These are phyloP conservation scores for Vanderwaltozyma verrucispora DNA, from an alignment of 805 yeast species.

Conservation along the genomic window DNA sequence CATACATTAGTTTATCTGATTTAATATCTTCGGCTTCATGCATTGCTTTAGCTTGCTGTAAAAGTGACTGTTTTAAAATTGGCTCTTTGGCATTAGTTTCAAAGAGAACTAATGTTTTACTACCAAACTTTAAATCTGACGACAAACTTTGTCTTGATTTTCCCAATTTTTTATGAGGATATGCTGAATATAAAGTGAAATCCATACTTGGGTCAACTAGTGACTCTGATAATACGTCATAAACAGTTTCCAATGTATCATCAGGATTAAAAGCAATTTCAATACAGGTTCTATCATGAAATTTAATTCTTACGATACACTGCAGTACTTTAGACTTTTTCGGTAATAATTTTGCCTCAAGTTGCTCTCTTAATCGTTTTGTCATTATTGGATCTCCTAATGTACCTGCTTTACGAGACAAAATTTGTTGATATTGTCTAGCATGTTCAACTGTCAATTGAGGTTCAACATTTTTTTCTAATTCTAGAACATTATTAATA, in stretches of 20 bases:
- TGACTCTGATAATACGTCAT: slow-evolving; percentile 21
- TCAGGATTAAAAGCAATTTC: slow-evolving; percentile 40
- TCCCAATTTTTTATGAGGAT: slow-evolving; percentile 35
- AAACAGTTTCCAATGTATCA: slow-evolving; percentile 31
- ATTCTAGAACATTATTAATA: neutral
- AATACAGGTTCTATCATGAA: slow-evolving; percentile 46
- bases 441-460: slow-evolving; percentile 46
- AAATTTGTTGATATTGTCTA: slow-evolving; percentile 39
- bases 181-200: slow-evolving; percentile 37
- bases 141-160: slow-evolving; percentile 27
- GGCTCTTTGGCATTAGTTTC: slow-evolving; percentile 17
- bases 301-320: slow-evolving; percentile 40
- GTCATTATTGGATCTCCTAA: slow-evolving; percentile 35
- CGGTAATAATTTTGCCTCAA: slow-evolving; percentile 21
- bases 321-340: slow-evolving; percentile 16
- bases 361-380: slow-evolving; percentile 31
- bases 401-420: slow-evolving; percentile 32
- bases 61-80: slow-evolving; percentile 22
- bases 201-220: slow-evolving; percentile 21
- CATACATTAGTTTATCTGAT: neutral
- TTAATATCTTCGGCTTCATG: slow-evolving; percentile 22
- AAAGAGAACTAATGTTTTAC: slow-evolving; percentile 36
- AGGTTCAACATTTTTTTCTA: slow-evolving; percentile 31
- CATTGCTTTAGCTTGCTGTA: slow-evolving; percentile 27
- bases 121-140: slow-evolving; percentile 33